Base-by-base conservation (phyloP, 495 filamentous ascomycete species). In the Xylaria curta region DNA sequence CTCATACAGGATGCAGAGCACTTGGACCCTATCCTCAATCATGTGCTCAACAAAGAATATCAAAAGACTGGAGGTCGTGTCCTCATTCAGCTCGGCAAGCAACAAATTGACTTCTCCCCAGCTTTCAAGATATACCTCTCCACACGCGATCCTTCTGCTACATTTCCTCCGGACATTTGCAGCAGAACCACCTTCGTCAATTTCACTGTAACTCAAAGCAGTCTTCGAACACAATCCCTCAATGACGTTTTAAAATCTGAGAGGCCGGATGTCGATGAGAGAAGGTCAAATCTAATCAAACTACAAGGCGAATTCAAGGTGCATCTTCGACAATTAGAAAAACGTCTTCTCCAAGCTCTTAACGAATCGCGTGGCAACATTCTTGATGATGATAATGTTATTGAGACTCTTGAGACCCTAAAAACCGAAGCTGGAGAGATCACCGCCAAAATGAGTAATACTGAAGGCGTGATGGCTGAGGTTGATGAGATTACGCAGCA, bases 41-140 rank as follows among this genome's bases (percentile, higher is more conserved):
- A 99, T 77, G 95, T 99, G 59, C 89, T 99, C 80, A 99, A 99
- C 83, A 98, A 98, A 81, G 96, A 99, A 77, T 98, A 99, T 81
- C 96, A 99, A 81, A 97, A 94, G 84, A 99, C 96, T n/a, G 96
- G 96, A 68, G 96, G 96, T 17, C 95, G 96, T 87, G 96, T 99
- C 47, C 88, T 99, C 60, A 98, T 98, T 71, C 96, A 98, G 79
- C 91, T 99, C 40, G 96, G 96, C 75, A 98, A 95, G 81, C 97
- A 99, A 82, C 95, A 98, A 80, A 99, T 99, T 69, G 96, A 99
- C 82, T 98, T 99, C 82, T 99, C 96, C 56, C 97, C 96, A 13
- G 89, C 95, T 2, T 99, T 99, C 87, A 95, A 91, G 81, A 87
- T 99, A 47, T 99, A 95, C 82, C 84, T 99, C 65, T 97, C 95